Percentiles rank a stretch among this genome's conserved stretches.
Conservation (phyloP, 192 early-diverging fungal species). For the Gamsiella multidivaricata region DNA sequence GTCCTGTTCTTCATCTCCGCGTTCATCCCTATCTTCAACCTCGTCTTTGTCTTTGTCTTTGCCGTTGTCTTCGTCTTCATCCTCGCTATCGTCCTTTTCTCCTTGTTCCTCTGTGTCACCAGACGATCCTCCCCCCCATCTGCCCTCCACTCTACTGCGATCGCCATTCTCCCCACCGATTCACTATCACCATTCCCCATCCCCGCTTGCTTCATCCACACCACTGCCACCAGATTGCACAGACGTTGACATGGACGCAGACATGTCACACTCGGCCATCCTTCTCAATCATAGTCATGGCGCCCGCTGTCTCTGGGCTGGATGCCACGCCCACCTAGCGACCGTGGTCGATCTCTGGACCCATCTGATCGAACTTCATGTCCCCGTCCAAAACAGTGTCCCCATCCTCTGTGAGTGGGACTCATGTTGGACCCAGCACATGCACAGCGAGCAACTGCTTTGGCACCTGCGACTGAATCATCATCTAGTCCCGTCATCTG, state of each 20-base stretch:
- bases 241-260: too few relatives aligned
- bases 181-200: too few relatives aligned
- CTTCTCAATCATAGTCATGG: too few relatives aligned
- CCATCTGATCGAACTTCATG: constrained; percentile 56
- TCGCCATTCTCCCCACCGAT: too few relatives aligned
- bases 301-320: constrained; percentile 52
- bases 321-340: constrained; percentile 48
- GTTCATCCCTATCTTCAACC: background rate
- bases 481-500: constrained; percentile 40
- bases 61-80: background rate
- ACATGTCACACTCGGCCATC: background rate
- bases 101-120: background rate
- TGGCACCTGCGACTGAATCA: constrained; percentile 68
- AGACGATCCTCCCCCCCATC: too few relatives aligned
- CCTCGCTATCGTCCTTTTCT: background rate
- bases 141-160: too few relatives aligned
- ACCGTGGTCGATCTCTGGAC: constrained; percentile 52
- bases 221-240: too few relatives aligned
- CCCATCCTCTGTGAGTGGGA: constrained; percentile 65
- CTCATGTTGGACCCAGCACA: constrained; percentile 59
- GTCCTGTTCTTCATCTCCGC: background rate
- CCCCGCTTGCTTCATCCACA: too few relatives aligned
- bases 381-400: constrained; percentile 17
- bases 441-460: constrained; percentile 61
- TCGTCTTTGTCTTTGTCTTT: background rate